phyloP scores from a whole-genome alignment of 805 yeast species.

The Starmerella sp. region DNA sequence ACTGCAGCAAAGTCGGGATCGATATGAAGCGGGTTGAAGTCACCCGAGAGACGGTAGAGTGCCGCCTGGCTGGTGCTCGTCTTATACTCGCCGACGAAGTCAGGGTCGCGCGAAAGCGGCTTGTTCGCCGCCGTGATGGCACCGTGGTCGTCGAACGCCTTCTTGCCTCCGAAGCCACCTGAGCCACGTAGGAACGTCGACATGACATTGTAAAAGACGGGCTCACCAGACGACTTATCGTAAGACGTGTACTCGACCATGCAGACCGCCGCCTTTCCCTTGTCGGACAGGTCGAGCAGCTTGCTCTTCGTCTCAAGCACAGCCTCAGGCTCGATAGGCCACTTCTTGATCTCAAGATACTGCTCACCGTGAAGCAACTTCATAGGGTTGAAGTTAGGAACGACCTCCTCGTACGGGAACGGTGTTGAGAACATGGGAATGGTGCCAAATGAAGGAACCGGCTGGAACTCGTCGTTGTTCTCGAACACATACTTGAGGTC shows the following conservation, averaged over 20 bases:
- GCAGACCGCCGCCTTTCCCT: slow-evolving; percentile 71
- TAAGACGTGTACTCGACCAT: slow-evolving; percentile 66
- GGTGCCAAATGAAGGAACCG: slow-evolving; percentile 81
- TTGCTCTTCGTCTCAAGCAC: slow-evolving; percentile 46
- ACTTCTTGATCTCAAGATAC: slow-evolving; percentile 61
- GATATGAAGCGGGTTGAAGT: slow-evolving; percentile 88
- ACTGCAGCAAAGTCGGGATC: slow-evolving; percentile 84
- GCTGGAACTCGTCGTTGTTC: slow-evolving; percentile 64
- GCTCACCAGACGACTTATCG: slow-evolving; percentile 57
- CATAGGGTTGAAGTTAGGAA: slow-evolving; percentile 81
- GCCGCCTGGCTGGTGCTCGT: slow-evolving; percentile 73
- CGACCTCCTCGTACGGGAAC: slow-evolving; percentile 47
- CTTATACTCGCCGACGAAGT: slow-evolving; percentile 46
- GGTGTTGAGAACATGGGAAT: slow-evolving; percentile 66
- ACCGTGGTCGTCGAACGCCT: slow-evolving; percentile 44
- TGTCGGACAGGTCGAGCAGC: slow-evolving; percentile 69
- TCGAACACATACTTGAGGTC: slow-evolving; percentile 77
- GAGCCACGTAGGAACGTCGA: slow-evolving; percentile 75
- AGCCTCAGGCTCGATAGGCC: slow-evolving; percentile 70
- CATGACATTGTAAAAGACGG: slow-evolving; percentile 67
- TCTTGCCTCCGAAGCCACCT: slow-evolving; percentile 39
- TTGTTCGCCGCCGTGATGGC: slow-evolving; percentile 52
- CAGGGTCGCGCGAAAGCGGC: slow-evolving; percentile 57
- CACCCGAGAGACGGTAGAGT: slow-evolving; percentile 83
- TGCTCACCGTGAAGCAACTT: slow-evolving; percentile 91